Base-by-base conservation (phyloP, 306 rosid genomes). In the Arachis stenosperma region DNA sequence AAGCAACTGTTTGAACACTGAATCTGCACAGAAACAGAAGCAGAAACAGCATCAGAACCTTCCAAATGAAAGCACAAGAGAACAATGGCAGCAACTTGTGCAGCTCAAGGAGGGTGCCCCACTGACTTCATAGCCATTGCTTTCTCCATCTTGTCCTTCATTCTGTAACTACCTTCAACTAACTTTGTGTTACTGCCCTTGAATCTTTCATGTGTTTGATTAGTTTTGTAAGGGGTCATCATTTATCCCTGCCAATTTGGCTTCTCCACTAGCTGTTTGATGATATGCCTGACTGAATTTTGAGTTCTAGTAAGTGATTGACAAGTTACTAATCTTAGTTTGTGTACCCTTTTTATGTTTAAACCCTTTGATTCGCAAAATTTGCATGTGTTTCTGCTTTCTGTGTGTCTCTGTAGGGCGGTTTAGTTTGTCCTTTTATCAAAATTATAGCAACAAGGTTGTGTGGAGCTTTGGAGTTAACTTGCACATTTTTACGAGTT, bases 21-120 rank as follows among this genome's bases (percentile, higher is more conserved):
- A 70, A 56, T 67, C 54, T 69, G 61, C 61, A 13, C 65, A 60
- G 15, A 42, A 17, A 17, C 17, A 17, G 17, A 33, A 2, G 3
- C 37, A 33, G 37, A 33, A 33, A 33, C 37, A 11, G 27, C 27
- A 22, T 22, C 57, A 52, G 1, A 12, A 27, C 6, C 40, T 29
- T 44, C 43, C 80, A 75, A 56, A 83, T 83, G 95, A 77, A 5
- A 77, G 36, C 58, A 77, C 40, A 74, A 86, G 91, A 42, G 2
- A 33, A 33, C 37, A 33, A 33, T 33, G 37, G 37, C 37, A 96
- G 77, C 76, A 3, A 65, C 69, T 50, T 94, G 97, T 79, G 97
- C 97, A 10, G 78, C 76, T 10, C 67, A 83, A 50, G 99, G 99
- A 56, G 98, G 99, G 5, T 94, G 98, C 71, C 91, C 88, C 87